A percentile compares a stretch with the other conserved stretches of the same genome.
Evolutionary conservation across 2,329 filamentous ascomycete species (phyloP).

Genomic region (Pyrenophora teres): DNA sequence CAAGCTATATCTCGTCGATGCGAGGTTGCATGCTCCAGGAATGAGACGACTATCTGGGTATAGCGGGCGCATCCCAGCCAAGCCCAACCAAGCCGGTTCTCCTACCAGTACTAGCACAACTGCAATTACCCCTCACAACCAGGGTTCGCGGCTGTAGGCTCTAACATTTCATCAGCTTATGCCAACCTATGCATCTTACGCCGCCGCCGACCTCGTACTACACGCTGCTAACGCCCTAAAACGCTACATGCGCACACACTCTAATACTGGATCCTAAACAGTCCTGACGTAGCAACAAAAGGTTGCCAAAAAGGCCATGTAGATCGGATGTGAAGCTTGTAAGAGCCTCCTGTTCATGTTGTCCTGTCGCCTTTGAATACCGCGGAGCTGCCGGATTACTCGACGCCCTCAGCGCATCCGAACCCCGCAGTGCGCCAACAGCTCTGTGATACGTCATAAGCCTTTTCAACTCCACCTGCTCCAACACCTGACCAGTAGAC

Average conservation of each 20-base stretch:
- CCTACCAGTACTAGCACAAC: no score
- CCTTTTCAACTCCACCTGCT: not conserved
- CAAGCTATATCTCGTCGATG: no score
- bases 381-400: not conserved
- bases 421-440: slow-evolving; percentile 17
- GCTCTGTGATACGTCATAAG: slow-evolving; percentile 18
- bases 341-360: not conserved
- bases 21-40: no score
- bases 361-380: not conserved
- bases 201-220: not conserved
- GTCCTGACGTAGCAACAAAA: not conserved
- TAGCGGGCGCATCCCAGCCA: no score
- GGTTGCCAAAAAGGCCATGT: not conserved
- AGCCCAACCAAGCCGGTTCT: no score
- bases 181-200: not conserved
- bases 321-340: no score
- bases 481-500: slow-evolving; percentile 1
- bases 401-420: slow-evolving; percentile 1
- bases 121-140: no score
- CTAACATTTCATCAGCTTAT: not conserved
- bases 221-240: slow-evolving; percentile 27
- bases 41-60: no score
- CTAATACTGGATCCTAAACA: not conserved
- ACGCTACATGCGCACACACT: slow-evolving; percentile 19
- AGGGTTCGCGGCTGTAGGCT: no score